phyloP scores from a whole-genome alignment of 2,329 filamentous ascomycete genomes.

The Colletotrichum sp. region DNA sequence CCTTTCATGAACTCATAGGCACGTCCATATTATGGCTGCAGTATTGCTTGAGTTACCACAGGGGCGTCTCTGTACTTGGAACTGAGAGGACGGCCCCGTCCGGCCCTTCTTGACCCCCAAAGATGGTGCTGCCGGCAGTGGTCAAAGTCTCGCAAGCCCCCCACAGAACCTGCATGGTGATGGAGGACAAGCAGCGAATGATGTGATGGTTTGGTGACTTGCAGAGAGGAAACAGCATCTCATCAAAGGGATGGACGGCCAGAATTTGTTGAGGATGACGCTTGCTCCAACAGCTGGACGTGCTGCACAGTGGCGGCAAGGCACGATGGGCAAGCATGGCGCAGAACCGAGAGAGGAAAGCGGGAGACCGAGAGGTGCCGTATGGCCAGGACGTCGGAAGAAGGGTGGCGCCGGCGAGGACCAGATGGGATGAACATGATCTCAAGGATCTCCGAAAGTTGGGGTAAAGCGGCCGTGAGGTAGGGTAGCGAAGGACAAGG shows the following conservation, averaged over 20 bases:
- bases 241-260: not conserved
- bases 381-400: not conserved
- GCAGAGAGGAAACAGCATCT: slow-evolving; percentile 13
- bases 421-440: not conserved
- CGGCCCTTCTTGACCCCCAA: not conserved
- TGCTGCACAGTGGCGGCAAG: not conserved
- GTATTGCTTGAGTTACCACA: not conserved
- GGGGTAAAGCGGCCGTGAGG: not conserved
- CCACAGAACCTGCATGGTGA: slow-evolving; percentile 7
- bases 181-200: not conserved
- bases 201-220: not conserved
- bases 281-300: not conserved
- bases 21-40: not conserved
- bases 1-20: not conserved
- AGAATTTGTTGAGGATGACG: not conserved
- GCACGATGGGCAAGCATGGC: not conserved
- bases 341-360: not conserved
- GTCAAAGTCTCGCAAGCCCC: not conserved
- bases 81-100: not conserved
- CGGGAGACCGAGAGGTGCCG: not conserved
- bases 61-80: not conserved
- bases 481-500: not conserved
- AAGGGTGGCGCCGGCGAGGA: not conserved
- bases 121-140: not conserved
- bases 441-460: not conserved